Conservation (phyloP, 2,329 filamentous ascomycete genomes). For the Biscogniauxia mediterranea region DNA sequence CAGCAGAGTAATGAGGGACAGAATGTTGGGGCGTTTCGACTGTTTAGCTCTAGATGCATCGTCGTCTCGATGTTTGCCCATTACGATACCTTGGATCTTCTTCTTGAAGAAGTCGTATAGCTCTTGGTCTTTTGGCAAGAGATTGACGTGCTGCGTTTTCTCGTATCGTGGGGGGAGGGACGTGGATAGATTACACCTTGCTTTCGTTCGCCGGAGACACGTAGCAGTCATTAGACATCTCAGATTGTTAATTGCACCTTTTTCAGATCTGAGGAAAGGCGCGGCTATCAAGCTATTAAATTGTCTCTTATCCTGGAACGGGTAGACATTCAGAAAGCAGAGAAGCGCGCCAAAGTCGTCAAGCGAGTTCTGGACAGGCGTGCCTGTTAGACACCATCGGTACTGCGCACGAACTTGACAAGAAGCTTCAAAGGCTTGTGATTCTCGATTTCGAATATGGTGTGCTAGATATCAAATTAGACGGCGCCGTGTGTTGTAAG, state of each 20-base stretch:
- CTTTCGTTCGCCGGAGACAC: neutral
- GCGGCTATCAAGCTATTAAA: neutral
- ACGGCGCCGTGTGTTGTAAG: slow-evolving; percentile 5
- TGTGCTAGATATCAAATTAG: slow-evolving; percentile 31
- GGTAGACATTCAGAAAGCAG: slow-evolving; percentile 30
- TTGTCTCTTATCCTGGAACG: slow-evolving; percentile 11
- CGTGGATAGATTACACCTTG: slow-evolving; percentile 14
- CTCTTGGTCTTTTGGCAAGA: no score
- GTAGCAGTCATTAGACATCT: no score
- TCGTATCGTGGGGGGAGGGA: neutral
- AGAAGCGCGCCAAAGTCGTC: slow-evolving; percentile 40
- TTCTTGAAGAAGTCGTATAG: no score
- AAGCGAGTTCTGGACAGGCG: slow-evolving; percentile 40
- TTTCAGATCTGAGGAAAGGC: no score
- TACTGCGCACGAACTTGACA: slow-evolving; percentile 22
- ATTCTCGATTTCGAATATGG: slow-evolving; percentile 34
- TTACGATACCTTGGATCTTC: no score
- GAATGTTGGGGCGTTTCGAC: neutral
- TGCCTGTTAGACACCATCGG: slow-evolving; percentile 42
- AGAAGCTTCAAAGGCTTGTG: slow-evolving; percentile 32
- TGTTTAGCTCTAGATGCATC: no score
- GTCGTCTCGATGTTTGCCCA: no score
- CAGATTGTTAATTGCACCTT: no score
- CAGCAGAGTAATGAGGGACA: slow-evolving; percentile 1
- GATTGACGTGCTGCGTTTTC: no score